These are phyloP conservation scores for Aspergillus pseudotamarii DNA, from an alignment of 2,329 filamentous ascomycete genomes.

Conservation along the genomic window DNA sequence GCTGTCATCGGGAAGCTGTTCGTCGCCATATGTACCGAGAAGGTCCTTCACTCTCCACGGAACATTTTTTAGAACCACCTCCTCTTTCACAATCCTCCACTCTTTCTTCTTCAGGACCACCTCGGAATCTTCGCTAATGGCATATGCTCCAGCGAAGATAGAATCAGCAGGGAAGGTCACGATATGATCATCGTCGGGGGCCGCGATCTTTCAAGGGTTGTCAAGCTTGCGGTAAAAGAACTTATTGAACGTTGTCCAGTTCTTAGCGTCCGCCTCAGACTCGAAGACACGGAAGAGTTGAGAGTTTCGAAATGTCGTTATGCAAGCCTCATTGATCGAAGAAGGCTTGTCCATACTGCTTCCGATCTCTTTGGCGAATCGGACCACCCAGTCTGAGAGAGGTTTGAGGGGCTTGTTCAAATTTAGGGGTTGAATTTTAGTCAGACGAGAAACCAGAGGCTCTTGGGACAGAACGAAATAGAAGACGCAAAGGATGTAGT, in stretches of 20 bases:
- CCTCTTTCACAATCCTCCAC: background rate
- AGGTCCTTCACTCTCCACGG: background rate
- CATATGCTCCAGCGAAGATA: slow-evolving; percentile 26
- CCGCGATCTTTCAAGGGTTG: background rate
- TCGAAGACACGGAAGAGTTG: slow-evolving; percentile 35
- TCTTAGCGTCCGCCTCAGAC: slow-evolving; percentile 21
- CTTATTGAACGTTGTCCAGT: slow-evolving; percentile 3
- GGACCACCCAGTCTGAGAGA: slow-evolving; percentile 44
- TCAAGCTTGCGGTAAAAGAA: slow-evolving; percentile 3
- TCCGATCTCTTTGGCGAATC: slow-evolving; percentile 42
- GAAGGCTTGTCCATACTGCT: slow-evolving; percentile 36
- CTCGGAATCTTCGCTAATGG: too few relatives aligned
- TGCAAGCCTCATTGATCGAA: slow-evolving; percentile 31
- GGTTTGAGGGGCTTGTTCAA: slow-evolving; percentile 32
- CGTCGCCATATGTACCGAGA: too few relatives aligned
- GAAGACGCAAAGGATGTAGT: slow-evolving; percentile 42
- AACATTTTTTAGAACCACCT: background rate
- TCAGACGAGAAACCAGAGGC: slow-evolving; percentile 31
- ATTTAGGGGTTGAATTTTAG: slow-evolving; percentile 33
- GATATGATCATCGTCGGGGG: slow-evolving; percentile 27
- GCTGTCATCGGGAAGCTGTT: background rate
- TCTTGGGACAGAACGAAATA: slow-evolving; percentile 46
- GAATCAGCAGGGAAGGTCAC: slow-evolving; percentile 44
- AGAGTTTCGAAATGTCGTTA: slow-evolving; percentile 5
- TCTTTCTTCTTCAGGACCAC: background rate